These are phyloP conservation scores for Lodderomyces elongisporus DNA, from an alignment of 1,139 yeast species.

Conservation along the genomic window DNA sequence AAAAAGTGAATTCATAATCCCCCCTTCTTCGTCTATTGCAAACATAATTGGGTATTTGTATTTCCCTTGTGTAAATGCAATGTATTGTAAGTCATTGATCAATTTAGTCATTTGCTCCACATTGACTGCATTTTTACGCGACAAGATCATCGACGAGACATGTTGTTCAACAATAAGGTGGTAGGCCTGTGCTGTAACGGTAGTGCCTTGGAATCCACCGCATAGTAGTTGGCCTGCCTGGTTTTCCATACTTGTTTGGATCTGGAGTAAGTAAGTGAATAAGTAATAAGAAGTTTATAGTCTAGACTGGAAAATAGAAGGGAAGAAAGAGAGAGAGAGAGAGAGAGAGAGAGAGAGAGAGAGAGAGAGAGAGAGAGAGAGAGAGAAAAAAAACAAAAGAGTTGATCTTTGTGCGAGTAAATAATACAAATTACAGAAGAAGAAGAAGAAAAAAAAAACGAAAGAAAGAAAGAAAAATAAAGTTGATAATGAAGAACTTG, in stretches of 20 bases:
- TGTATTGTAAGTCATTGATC: slow-evolving; percentile 50
- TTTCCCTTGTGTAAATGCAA: slow-evolving; percentile 48
- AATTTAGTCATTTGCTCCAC: slow-evolving; percentile 49
- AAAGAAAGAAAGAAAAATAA: too few species aligned
- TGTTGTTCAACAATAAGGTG: slow-evolving; percentile 51
- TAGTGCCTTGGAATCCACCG: slow-evolving; percentile 60
- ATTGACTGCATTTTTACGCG: slow-evolving; percentile 48
- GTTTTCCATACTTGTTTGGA: slow-evolving; percentile 3
- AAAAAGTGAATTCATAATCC: slow-evolving; percentile 59
- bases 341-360: neutral
- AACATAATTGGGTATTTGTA: slow-evolving; percentile 59
- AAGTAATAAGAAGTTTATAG: too few species aligned
- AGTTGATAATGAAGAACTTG: too few species aligned
- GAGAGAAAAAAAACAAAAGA: neutral
- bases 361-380: neutral
- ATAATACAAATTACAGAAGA: neutral
- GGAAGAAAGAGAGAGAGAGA: neutral
- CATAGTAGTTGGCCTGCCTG: slow-evolving; percentile 52
- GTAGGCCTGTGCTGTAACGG: slow-evolving; percentile 52
- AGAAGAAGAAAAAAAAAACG: too few species aligned
- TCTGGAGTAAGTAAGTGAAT: neutral
- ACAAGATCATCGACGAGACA: slow-evolving; percentile 55
- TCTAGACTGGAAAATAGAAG: neutral
- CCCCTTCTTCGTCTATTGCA: slow-evolving; percentile 81
- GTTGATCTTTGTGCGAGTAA: neutral